A percentile compares a stretch with the other conserved stretches of the same genome.
Conservation (phyloP, 257 asterid species). For the Solanum acaule region DNA sequence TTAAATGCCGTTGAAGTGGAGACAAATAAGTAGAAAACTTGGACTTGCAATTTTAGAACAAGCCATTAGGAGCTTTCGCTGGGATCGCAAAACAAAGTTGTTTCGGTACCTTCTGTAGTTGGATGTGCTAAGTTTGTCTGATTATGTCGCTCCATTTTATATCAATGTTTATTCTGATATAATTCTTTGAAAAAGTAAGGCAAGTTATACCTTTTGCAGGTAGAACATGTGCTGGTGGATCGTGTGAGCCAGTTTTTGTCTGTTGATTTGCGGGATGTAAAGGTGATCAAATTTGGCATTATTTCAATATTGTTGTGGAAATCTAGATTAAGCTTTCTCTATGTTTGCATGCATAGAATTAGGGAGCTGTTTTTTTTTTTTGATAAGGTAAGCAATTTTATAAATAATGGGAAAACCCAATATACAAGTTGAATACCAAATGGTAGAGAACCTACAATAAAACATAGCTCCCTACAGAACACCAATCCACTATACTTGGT, state of each 20-base stretch:
- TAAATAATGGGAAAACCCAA: background rate
- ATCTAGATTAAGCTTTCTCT: background rate
- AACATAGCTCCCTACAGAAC: background rate
- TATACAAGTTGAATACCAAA: background rate
- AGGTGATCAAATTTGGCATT: conserved; percentile 33
- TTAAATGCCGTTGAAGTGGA: background rate
- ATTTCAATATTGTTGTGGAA: background rate
- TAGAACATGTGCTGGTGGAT: conserved; percentile 92
- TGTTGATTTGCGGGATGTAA: conserved; percentile 85
- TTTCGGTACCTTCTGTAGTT: background rate
- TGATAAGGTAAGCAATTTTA: background rate
- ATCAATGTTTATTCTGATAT: background rate
- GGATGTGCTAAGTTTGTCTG: background rate
- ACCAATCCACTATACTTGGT: background rate
- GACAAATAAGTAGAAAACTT: background rate
- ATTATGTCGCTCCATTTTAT: background rate
- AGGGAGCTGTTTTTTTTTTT: background rate
- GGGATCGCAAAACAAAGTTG: background rate
- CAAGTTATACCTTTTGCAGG: conserved; percentile 37
- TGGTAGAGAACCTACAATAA: background rate
- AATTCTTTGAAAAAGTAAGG: conserved; percentile 6
- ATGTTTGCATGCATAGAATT: background rate
- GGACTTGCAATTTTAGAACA: background rate
- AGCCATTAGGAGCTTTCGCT: background rate
- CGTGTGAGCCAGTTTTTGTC: conserved; percentile 80